phyloP scores from a whole-genome alignment of 345 rosid species.

The Rhizophora apiculata region DNA sequence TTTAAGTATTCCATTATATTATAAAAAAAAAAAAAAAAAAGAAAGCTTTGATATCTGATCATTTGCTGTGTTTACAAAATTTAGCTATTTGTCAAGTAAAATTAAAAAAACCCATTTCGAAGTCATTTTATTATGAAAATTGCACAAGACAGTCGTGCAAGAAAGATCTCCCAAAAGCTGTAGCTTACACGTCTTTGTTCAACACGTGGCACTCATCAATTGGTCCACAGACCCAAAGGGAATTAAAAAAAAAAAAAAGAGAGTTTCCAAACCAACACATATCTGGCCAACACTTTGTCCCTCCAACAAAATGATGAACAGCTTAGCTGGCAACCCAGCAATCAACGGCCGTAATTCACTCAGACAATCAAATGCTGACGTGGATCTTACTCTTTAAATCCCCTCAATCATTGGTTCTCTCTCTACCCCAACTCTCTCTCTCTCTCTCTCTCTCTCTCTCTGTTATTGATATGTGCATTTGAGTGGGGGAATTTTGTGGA shows the following conservation, averaged over 20 bases:
- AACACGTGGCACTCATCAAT: constrained; percentile 26
- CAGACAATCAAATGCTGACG: constrained; percentile 36
- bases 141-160: too few relatives aligned
- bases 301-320: background rate
- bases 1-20: too few relatives aligned
- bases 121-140: background rate
- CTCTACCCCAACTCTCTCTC: constrained; percentile 17
- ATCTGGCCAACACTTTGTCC: constrained; percentile 3
- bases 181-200: too few relatives aligned
- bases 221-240: constrained; percentile 4
- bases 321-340: constrained; percentile 51
- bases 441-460: constrained; percentile 9
- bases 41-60: too few relatives aligned
- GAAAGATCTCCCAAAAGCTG: too few relatives aligned
- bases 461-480: background rate
- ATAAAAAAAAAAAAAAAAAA: too few relatives aligned
- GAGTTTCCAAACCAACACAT: constrained; percentile 21
- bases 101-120: too few relatives aligned
- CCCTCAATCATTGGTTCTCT: constrained; percentile 67
- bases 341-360: constrained; percentile 55
- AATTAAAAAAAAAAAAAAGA: constrained; percentile 18
- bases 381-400: constrained; percentile 37
- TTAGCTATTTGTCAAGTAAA: too few relatives aligned
- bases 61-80: too few relatives aligned
- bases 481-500: constrained; percentile 14